These are phyloP conservation scores for Massarina eburnea DNA, from an alignment of 2,329 filamentous ascomycete genomes.

Conservation along the genomic window DNA sequence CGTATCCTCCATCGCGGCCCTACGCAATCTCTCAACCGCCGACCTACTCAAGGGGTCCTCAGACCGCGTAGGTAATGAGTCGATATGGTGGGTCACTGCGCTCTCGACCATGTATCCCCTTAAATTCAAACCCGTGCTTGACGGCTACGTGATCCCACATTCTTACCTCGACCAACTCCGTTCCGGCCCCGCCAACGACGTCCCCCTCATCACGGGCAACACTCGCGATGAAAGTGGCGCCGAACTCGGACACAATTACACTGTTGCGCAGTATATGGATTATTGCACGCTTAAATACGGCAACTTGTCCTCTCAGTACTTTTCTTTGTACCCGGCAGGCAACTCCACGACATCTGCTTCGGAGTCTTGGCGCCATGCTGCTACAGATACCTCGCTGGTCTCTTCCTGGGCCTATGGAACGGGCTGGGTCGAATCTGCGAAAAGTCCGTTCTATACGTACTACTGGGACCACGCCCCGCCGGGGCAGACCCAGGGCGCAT, in stretches of 20 bases:
- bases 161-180: conserved; percentile 45
- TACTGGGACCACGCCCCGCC: conserved; percentile 43
- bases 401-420: no score
- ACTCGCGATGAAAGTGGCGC: conserved; percentile 48
- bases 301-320: background rate
- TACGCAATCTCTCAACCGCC: no score
- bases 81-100: conserved; percentile 1
- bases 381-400: no score
- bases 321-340: background rate
- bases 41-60: background rate
- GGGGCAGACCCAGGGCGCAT: conserved; percentile 31
- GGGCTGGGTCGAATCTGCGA: conserved; percentile 17
- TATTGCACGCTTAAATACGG: background rate
- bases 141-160: conserved; percentile 54
- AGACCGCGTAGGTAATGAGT: conserved; percentile 2
- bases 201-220: conserved; percentile 57
- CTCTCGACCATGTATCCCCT: background rate
- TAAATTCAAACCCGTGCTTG: conserved; percentile 49
- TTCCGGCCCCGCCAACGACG: conserved; percentile 43
- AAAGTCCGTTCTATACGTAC: conserved; percentile 38
- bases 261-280: background rate
- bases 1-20: no score
- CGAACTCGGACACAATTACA: conserved; percentile 27
- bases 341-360: conserved; percentile 10
- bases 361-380: no score